Evolutionary conservation across 306 rosid genomes (phyloP), one percentile per base, ranked within the genome.

Genomic region (Boehmeria nivea): DNA sequence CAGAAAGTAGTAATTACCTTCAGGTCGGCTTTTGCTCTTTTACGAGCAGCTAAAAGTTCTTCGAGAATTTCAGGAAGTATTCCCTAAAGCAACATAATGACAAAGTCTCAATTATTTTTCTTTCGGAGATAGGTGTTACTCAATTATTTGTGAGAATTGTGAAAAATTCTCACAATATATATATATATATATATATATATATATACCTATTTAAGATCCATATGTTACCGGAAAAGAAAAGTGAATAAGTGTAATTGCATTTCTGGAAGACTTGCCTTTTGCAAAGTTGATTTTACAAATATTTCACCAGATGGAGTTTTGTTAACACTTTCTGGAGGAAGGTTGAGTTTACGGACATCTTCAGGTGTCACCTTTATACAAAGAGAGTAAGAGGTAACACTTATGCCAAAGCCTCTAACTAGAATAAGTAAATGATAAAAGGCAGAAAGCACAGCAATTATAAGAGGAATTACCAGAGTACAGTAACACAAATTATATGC

Each of bases 21-120:
- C 55, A 91, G 70, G 70, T 87, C 94, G 44, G 96, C 98, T 75
- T 91, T 91, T 66, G 98, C 98, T 78, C 93, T 80, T 80, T 82
- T 87, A 57, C 94, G 95, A 53, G 96, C 98, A 49, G 91, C 21
- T 70, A 91, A 57, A 52, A 91, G 80, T 82, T 91, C 98, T 70
- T 91, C 98, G 45, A 91, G 95, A 56, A 91, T 91, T 82, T 91
- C 98, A 64, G 98, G 98, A 74, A 87, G 98, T 76, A 87, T 87
- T 57, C 98, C 98, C 98, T 90, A 72, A 51, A 73, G 77, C 43
- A 63, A 63, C 43, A 60, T 45, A 49, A 56, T 42, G 7, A 44
- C 14, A 46, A 42, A 13, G 36, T 31, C 9, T 31, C 36, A 31
- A 31, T 31, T 1, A 31, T 31, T n/a, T n/a, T n/a, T n/a, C n/a